These are phyloP conservation scores for Acrocalymma vagum DNA, from an alignment of 2,329 filamentous ascomycete species.

Conservation along the genomic window DNA sequence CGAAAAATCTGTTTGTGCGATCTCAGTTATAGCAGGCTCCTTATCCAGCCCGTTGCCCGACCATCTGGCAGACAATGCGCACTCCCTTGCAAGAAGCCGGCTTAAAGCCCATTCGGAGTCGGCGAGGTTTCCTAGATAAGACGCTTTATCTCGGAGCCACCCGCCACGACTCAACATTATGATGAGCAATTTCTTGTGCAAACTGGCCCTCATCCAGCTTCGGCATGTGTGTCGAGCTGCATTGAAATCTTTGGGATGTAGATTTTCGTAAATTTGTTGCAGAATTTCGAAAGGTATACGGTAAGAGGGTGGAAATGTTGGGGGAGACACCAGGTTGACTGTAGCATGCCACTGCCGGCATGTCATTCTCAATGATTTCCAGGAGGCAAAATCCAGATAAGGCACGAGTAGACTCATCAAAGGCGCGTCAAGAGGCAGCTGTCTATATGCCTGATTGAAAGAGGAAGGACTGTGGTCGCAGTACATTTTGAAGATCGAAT, in stretches of 20 bases:
- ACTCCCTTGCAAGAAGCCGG: constrained; percentile 59
- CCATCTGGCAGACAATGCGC: constrained; percentile 54
- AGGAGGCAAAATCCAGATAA: constrained; percentile 21
- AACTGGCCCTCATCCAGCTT: constrained; percentile 66
- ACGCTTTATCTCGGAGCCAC: constrained; percentile 52
- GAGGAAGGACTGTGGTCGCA: no score
- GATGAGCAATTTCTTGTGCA: constrained; percentile 61
- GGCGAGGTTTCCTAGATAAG: constrained; percentile 5
- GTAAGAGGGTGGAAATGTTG: constrained; percentile 33
- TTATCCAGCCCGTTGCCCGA: constrained; percentile 44
- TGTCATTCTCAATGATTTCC: constrained; percentile 39
- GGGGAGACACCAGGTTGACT: constrained; percentile 29
- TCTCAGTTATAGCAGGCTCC: constrained; percentile 20
- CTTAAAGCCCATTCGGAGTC: constrained; percentile 52
- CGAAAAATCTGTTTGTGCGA: constrained; percentile 44
- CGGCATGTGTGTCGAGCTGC: constrained; percentile 68
- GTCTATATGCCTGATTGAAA: no score
- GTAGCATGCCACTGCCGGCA: constrained; percentile 45
- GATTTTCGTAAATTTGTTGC: constrained; percentile 55
- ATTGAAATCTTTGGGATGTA: constrained; percentile 64
- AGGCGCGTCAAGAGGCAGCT: no score
- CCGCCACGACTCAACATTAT: constrained; percentile 65
- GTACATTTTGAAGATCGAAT: no score
- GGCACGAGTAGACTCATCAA: constrained; percentile 19
- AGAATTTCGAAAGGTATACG: constrained; percentile 59